These are phyloP conservation scores for Penicillium samsonianum DNA, from an alignment of 495 filamentous ascomycete genomes.

Conservation along the genomic window DNA sequence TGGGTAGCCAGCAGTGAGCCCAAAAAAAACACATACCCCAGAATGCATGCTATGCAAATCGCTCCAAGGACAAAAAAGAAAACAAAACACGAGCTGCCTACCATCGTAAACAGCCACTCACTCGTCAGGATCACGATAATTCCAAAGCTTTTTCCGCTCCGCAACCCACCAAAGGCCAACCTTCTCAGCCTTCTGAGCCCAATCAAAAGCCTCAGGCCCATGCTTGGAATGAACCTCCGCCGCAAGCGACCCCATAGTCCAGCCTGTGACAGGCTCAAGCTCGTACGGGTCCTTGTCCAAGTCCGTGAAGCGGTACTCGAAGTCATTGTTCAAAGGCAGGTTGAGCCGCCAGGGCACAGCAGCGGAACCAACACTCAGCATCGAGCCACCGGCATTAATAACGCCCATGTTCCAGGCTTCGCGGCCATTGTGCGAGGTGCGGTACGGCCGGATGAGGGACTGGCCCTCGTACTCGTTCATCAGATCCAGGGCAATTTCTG, in stretches of 20 bases:
- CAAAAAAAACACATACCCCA: not conserved
- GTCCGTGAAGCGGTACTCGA: constrained; percentile 43
- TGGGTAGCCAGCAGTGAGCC: not conserved
- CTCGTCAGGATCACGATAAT: constrained; percentile 23
- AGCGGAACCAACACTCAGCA: constrained; percentile 43
- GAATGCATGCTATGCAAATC: constrained; percentile 4
- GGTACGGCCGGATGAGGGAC: constrained; percentile 45
- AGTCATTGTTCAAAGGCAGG: constrained; percentile 41
- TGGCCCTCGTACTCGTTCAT: constrained; percentile 50
- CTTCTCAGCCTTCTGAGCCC: constrained; percentile 39
- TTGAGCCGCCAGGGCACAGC: constrained; percentile 41
- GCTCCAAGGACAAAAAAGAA: not conserved
- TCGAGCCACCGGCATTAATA: constrained; percentile 48
- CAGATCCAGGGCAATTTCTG: constrained; percentile 35
- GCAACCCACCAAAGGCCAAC: constrained; percentile 43
- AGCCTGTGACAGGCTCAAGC: constrained; percentile 32
- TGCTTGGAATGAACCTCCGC: constrained; percentile 29
- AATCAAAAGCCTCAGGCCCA: constrained; percentile 40
- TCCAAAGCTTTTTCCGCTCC: constrained; percentile 36
- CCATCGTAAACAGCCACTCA: not conserved
- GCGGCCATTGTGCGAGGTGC: constrained; percentile 34
- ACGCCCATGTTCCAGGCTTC: constrained; percentile 48
- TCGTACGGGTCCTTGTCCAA: constrained; percentile 39
- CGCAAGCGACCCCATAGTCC: constrained; percentile 32
- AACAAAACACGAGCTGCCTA: not conserved